Conservation (phyloP, 2,329 filamentous ascomycete genomes). For the Torrubiella hemipterigena region DNA sequence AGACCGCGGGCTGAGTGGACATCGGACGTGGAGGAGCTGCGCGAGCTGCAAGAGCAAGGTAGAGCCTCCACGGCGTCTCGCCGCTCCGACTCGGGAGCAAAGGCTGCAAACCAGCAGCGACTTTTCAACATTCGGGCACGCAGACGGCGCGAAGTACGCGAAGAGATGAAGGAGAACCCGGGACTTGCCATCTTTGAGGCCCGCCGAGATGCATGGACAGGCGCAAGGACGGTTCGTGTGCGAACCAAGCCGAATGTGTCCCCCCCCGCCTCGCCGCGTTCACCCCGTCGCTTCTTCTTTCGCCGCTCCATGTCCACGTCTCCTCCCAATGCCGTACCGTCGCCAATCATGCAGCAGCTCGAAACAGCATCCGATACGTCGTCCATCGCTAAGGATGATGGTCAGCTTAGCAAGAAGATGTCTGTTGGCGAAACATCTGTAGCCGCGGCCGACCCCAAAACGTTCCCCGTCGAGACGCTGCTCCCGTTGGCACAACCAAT, state of each 20-base stretch:
- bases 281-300: conserved; percentile 38
- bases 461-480: conserved; percentile 47
- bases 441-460: conserved; percentile 7
- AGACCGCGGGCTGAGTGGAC: conserved; percentile 42
- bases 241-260: conserved; percentile 29
- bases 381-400: conserved; percentile 24
- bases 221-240: conserved; percentile 50
- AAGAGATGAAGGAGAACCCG: conserved; percentile 66
- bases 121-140: too few relatives aligned
- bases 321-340: conserved; percentile 16
- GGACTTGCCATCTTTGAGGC: conserved; percentile 71
- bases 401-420: conserved; percentile 17
- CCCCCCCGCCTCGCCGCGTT: conserved; percentile 30
- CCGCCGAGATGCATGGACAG: conserved; percentile 75
- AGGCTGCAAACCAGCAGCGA: too few relatives aligned
- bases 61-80: conserved; percentile 23
- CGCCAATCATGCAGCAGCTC: conserved; percentile 14
- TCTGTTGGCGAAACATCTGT: conserved; percentile 15
- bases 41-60: conserved; percentile 40
- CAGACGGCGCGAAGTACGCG: conserved; percentile 43
- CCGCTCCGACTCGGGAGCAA: conserved; percentile 42
- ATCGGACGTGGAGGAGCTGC: too few relatives aligned
- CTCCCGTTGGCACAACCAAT: conserved; percentile 64
- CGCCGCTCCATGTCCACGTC: conserved; percentile 31
- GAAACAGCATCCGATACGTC: conserved; percentile 28